Evolutionary conservation across 805 yeast species (phyloP).

Genomic region (Sungouiella blattae): DNA sequence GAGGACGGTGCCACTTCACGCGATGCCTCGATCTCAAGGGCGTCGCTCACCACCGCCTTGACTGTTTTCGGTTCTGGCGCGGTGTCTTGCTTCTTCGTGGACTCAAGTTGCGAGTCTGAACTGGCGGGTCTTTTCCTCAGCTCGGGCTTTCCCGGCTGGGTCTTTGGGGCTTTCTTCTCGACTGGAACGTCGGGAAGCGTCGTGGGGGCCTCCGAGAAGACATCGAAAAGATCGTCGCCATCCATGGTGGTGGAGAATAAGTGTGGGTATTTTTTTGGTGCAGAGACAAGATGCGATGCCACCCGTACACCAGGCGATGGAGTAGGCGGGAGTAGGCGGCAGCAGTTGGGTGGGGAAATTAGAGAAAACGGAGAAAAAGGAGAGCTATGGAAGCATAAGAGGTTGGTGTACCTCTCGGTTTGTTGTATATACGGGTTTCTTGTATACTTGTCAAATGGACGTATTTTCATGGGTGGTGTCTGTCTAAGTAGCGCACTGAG

Average conservation of each 20-base stretch:
- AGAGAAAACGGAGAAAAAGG: not conserved
- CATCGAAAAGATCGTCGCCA: constrained; percentile 59
- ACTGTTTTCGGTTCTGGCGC: constrained; percentile 26
- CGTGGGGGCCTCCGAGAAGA: constrained; percentile 55
- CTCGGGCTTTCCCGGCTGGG: constrained; percentile 20
- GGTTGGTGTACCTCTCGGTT: too few relatives aligned
- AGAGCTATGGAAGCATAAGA: not conserved
- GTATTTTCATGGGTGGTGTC: too few relatives aligned
- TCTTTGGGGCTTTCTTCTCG: constrained; percentile 18
- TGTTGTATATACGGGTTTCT: too few relatives aligned
- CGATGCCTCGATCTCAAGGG: constrained; percentile 84
- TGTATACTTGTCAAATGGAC: too few relatives aligned
- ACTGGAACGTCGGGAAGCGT: constrained; percentile 19
- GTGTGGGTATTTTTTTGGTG: not conserved
- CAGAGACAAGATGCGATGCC: constrained; percentile 7
- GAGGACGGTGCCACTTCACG: constrained; percentile 82
- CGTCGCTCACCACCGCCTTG: constrained; percentile 78
- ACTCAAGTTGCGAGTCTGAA: constrained; percentile 5
- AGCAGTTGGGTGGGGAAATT: not conserved
- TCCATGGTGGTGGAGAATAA: constrained; percentile 26
- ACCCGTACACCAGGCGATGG: constrained; percentile 8
- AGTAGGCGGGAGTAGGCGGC: not conserved
- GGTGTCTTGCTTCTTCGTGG: constrained; percentile 18
- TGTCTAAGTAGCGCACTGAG: too few relatives aligned
- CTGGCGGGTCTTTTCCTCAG: constrained; percentile 9